Evolutionary conservation across 257 asterid species (phyloP).

Genomic region (Solanum chilense): DNA sequence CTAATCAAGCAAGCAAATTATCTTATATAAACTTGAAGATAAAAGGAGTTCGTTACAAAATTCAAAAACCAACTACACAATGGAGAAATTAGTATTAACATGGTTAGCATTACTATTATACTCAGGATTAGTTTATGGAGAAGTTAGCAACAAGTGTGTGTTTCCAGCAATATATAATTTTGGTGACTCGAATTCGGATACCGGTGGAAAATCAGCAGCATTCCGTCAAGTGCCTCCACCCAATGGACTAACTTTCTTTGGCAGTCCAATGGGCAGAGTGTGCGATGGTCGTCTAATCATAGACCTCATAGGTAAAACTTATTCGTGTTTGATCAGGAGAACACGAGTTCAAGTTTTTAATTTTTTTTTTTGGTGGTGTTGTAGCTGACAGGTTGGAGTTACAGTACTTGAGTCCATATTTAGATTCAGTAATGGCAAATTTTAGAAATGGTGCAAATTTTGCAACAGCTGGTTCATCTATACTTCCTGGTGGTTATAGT

Average conservation of each 20-base stretch:
- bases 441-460: conserved; percentile 25
- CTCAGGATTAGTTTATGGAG: not conserved
- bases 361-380: not conserved
- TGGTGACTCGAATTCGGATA: conserved; percentile 28
- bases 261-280: conserved; percentile 22
- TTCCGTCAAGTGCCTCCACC: conserved; percentile 12
- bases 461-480: conserved; percentile 26
- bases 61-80: not conserved
- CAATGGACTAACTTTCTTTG: conserved; percentile 29
- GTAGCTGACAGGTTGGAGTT: conserved; percentile 19
- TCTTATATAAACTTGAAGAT: not conserved
- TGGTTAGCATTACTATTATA: not conserved
- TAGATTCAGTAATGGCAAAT: conserved; percentile 24
- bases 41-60: not conserved
- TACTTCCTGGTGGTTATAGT: conserved; percentile 28
- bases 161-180: conserved; percentile 23
- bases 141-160: not conserved
- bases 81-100: not conserved
- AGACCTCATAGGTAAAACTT: conserved; percentile 13
- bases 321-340: not conserved
- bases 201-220: conserved; percentile 28
- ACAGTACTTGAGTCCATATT: conserved; percentile 17
- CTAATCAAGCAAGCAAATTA: not conserved
- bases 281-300: conserved; percentile 27
- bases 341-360: not conserved